phyloP scores from a whole-genome alignment of 2,329 filamentous ascomycete genomes.

The Fusarium tuaranense region DNA sequence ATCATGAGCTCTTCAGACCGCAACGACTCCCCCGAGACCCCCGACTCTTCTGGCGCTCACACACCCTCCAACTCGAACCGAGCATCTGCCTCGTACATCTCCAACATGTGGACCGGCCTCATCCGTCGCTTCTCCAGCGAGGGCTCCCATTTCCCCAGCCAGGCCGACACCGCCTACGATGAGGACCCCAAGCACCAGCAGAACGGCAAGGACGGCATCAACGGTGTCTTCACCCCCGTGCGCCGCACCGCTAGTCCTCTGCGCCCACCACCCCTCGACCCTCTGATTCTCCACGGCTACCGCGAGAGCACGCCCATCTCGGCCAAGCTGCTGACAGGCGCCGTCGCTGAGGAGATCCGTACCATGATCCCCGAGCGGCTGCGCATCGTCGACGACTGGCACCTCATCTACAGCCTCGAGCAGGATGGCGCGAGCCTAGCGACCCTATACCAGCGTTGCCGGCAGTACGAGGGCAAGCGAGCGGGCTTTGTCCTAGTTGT shows the following conservation, averaged over 20 bases:
- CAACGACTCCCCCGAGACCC: conserved; percentile 37
- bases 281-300: conserved; percentile 78
- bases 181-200: conserved; percentile 23
- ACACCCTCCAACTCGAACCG: conserved; percentile 40
- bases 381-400: conserved; percentile 90
- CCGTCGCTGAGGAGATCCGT: conserved; percentile 92
- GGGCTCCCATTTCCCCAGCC: conserved; percentile 47
- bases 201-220: conserved; percentile 58
- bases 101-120: conserved; percentile 68
- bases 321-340: conserved; percentile 75
- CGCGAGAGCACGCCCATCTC: conserved; percentile 67
- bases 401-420: conserved; percentile 87
- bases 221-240: conserved; percentile 65
- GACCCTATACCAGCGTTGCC: conserved; percentile 86
- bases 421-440: conserved; percentile 89
- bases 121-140: conserved; percentile 75
- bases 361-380: conserved; percentile 87
- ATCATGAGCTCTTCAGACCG: conserved; percentile 39
- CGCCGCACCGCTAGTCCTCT: conserved; percentile 79
- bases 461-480: conserved; percentile 73
- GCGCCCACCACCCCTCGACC: conserved; percentile 88
- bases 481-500: conserved; percentile 93
- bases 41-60: conserved; percentile 40
- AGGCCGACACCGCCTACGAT: conserved; percentile 42
- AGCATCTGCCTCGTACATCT: conserved; percentile 44